Conservation (phyloP, 768 basidiomycete genomes). For the Hirschioporus abietinus region DNA sequence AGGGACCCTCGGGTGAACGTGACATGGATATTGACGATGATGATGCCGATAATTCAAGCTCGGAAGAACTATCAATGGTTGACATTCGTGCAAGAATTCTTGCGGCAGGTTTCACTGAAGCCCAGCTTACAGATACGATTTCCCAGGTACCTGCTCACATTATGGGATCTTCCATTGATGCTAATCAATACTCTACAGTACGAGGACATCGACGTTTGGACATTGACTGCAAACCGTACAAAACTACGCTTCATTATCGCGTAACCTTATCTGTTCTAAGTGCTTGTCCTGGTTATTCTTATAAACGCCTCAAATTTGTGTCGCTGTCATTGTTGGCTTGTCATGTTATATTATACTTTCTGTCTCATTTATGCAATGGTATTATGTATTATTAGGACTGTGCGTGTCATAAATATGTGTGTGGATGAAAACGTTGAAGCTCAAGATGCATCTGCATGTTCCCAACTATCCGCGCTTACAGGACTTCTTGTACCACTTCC, state of each 20-base stretch:
- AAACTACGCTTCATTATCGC: constrained; percentile 63
- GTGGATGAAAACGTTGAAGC: not conserved
- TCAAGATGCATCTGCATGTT: constrained; percentile 44
- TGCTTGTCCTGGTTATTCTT: constrained; percentile 4
- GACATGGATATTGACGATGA: constrained; percentile 70
- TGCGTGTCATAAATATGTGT: not conserved
- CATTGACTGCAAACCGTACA: constrained; percentile 76
- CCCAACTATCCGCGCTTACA: constrained; percentile 60
- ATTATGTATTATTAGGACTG: not conserved
- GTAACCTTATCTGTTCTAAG: not conserved
- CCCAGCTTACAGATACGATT: constrained; percentile 83
- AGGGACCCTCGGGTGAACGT: constrained; percentile 63
- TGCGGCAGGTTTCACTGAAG: constrained; percentile 86
- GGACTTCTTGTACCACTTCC: constrained; percentile 25
- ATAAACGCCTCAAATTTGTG: constrained; percentile 13
- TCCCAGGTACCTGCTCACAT: constrained; percentile 47
- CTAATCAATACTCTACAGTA: constrained; percentile 49
- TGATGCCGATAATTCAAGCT: constrained; percentile 52
- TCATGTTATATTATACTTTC: not conserved
- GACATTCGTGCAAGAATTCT: constrained; percentile 85
- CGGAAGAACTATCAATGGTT: constrained; percentile 72
- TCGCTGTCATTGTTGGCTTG: constrained; percentile 10
- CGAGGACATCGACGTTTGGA: constrained; percentile 77
- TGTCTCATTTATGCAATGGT: not conserved
- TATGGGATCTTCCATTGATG: constrained; percentile 14